Evolutionary conservation across 2,329 filamentous ascomycete species (phyloP).

Genomic region (Claviceps pazoutovae): DNA sequence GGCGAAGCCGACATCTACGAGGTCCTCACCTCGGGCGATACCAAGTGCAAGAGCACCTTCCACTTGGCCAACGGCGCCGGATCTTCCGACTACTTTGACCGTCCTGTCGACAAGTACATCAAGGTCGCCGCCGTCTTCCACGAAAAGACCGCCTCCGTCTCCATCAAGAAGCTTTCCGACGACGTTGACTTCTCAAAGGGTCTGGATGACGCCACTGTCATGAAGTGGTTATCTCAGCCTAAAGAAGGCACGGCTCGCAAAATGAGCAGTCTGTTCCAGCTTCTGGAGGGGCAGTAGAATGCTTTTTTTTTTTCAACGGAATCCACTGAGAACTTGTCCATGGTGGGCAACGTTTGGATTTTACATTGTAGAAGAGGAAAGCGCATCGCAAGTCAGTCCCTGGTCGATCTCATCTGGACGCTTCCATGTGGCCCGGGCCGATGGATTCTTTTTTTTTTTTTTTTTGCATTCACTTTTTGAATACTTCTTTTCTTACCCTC

Average conservation of each 20-base stretch:
- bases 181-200: slow-evolving; percentile 25
- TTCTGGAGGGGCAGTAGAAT: neutral
- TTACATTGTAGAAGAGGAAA: neutral
- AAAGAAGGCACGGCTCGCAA: slow-evolving; percentile 1
- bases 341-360: too few species aligned
- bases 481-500: neutral
- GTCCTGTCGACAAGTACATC: slow-evolving; percentile 44
- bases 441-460: neutral
- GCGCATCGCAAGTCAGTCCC: neutral
- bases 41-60: slow-evolving; percentile 55
- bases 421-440: neutral
- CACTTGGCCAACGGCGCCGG: slow-evolving; percentile 51
- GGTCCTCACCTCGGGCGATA: slow-evolving; percentile 50
- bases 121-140: slow-evolving; percentile 53
- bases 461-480: neutral
- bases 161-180: slow-evolving; percentile 39
- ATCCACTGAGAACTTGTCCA: too few species aligned
- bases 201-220: slow-evolving; percentile 25
- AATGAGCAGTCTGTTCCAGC: slow-evolving; percentile 13
- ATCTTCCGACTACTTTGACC: slow-evolving; percentile 56
- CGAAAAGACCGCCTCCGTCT: slow-evolving; percentile 33
- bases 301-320: too few species aligned
- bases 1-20: slow-evolving; percentile 69
- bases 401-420: neutral
- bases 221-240: slow-evolving; percentile 17